phyloP scores from a whole-genome alignment of 805 yeast species.

The Pichia ethanolica region DNA sequence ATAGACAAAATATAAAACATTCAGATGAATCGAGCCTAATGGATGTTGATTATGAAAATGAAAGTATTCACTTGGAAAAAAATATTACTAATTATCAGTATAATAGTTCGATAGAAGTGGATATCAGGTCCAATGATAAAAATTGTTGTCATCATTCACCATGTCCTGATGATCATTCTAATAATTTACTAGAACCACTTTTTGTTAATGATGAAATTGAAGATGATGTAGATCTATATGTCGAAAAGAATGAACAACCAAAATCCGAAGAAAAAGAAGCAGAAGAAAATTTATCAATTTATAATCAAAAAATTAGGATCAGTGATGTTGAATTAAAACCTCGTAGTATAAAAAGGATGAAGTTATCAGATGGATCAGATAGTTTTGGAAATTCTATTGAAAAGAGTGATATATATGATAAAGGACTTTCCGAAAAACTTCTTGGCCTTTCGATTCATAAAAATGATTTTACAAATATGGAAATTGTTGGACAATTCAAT shows the following conservation, averaged over 20 bases:
- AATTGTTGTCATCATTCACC: not conserved
- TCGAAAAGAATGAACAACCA: not conserved
- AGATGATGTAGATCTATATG: no score
- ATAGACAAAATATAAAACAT: no score
- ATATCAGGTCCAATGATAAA: no score
- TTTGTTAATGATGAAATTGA: not conserved
- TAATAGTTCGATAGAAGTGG: not conserved
- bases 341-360: not conserved
- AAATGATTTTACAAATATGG: slow-evolving; percentile 67
- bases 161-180: not conserved
- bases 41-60: not conserved
- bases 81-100: not conserved
- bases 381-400: not conserved
- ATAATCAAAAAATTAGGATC: not conserved
- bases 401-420: slow-evolving; percentile 38
- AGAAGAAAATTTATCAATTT: not conserved
- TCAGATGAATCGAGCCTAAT: not conserved
- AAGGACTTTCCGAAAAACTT: slow-evolving; percentile 46
- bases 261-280: not conserved
- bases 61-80: not conserved
- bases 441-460: slow-evolving; percentile 60
- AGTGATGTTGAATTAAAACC: not conserved
- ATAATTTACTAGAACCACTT: not conserved
- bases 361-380: not conserved
- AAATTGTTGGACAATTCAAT: slow-evolving; percentile 87